Base-by-base conservation (phyloP, 2,329 filamentous ascomycete species). In the Pyrenophora seminiperda region DNA sequence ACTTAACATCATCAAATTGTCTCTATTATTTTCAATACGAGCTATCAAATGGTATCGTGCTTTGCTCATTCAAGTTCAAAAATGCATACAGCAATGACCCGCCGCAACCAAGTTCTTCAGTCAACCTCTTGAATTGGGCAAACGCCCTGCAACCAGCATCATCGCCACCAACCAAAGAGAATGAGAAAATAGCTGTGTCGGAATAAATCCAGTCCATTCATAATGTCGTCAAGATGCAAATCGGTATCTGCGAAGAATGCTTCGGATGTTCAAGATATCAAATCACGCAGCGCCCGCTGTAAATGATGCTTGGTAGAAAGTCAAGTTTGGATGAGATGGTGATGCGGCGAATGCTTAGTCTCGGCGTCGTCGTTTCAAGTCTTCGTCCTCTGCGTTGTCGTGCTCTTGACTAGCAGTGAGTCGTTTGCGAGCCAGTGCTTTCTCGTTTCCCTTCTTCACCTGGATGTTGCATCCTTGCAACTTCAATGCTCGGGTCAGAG, bases 381-480 rank as follows among this genome's bases (percentile, higher is more conserved):
- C 64, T 17, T 72, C 67, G 34, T 71, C 70, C n/a, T 71, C 70
- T 17, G 68, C 66, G 15, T 75, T 69, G 19, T 77, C 75, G 22
- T 75, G 73, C 41, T 75, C 74, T 50, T 73, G 71, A 41, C 71
- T 74, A 22, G 64, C 63, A 29, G 68, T 70, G 7, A 70, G 59
- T 32, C 71, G 65, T 50, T 74, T 75, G 36, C 77, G 70, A 34
- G 76, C 75, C 52, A 73, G 51, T 13, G 75, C 76, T 71, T 83
- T 85, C 51, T 91, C 87, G 59, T 90, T 91, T 11, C 90, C 90
- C 69, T 93, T 94, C 76, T 93, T 93, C 55, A 93, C 89, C 29
- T 89, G 89, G 54, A 94, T 91, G 41, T 91, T 85, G 64, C 90
- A 90, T 3, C 90, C 90, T 73, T 93, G 90, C 63, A 88, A 80